Evolutionary conservation across 108 stramenopile species (phyloP).

Genomic region (Nitzschia putrida): DNA sequence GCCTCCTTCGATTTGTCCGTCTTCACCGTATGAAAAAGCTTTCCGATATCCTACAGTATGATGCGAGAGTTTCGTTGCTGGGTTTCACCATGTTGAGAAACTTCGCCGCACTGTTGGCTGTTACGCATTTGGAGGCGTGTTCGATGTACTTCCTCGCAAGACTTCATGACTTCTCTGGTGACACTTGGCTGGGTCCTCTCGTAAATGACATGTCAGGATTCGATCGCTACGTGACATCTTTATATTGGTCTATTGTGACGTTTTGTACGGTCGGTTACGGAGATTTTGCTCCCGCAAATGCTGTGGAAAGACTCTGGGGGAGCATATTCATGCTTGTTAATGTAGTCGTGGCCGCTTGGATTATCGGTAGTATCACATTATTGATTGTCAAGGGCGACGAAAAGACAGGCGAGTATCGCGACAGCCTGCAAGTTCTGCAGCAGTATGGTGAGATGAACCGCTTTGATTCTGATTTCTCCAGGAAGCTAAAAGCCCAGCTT

Average conservation of each 20-base stretch:
- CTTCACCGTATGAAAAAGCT: conserved; percentile 51
- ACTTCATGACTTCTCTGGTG: conserved; percentile 37
- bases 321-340: conserved; percentile 55
- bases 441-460: conserved; percentile 44
- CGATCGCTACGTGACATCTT: conserved; percentile 37
- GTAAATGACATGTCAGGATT: conserved; percentile 7
- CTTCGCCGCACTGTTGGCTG: conserved; percentile 46
- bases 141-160: conserved; percentile 61
- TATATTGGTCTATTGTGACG: conserved; percentile 61
- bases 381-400: conserved; percentile 62
- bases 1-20: conserved; percentile 48
- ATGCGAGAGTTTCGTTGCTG: conserved; percentile 46
- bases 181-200: conserved; percentile 56
- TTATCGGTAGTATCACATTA: conserved; percentile 63
- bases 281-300: conserved; percentile 55
- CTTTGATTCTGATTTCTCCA: conserved; percentile 31
- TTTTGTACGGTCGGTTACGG: conserved; percentile 63
- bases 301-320: conserved; percentile 46
- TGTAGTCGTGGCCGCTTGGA: conserved; percentile 49
- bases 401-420: conserved; percentile 56
- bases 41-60: conserved; percentile 51
- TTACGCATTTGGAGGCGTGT: conserved; percentile 58
- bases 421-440: conserved; percentile 34
- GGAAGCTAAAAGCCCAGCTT: conserved; percentile 43
- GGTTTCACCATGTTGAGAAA: conserved; percentile 57